Evolutionary conservation across 2,329 filamentous ascomycete species (phyloP).

Genomic region (Botrytis squamosa): DNA sequence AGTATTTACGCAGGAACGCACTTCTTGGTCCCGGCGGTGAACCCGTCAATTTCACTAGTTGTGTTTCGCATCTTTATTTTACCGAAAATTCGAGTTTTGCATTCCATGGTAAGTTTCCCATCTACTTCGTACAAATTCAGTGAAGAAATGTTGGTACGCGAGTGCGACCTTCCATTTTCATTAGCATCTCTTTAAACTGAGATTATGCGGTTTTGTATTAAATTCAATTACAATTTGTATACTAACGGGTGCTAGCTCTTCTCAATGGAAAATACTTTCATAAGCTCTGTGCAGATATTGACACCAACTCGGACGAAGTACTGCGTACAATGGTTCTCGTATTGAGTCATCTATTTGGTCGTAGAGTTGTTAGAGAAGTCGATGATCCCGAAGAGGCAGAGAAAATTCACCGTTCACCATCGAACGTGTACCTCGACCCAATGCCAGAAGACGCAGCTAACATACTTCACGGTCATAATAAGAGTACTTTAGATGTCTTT

Average conservation of each 20-base stretch:
- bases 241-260: constrained; percentile 45
- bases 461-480: constrained; percentile 62
- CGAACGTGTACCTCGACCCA: constrained; percentile 62
- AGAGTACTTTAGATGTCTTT: constrained; percentile 61
- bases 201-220: not conserved
- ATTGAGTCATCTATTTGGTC: constrained; percentile 68
- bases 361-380: constrained; percentile 51
- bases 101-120: constrained; percentile 55
- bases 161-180: not conserved
- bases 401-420: constrained; percentile 56
- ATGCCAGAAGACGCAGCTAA: constrained; percentile 57
- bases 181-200: not conserved
- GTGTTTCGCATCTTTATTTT: constrained; percentile 72
- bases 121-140: not conserved
- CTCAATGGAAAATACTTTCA: constrained; percentile 71
- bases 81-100: constrained; percentile 74
- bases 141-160: not conserved
- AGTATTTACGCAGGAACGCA: constrained; percentile 69
- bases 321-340: constrained; percentile 64
- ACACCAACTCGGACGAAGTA: constrained; percentile 49
- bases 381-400: constrained; percentile 50
- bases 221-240: constrained; percentile 6
- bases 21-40: constrained; percentile 60
- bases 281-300: constrained; percentile 57
- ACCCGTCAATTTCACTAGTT: constrained; percentile 70